Percentiles rank a stretch among this genome's conserved stretches.
Conservation (phyloP, 2,329 filamentous ascomycete genomes). For the Penicillium sp. region DNA sequence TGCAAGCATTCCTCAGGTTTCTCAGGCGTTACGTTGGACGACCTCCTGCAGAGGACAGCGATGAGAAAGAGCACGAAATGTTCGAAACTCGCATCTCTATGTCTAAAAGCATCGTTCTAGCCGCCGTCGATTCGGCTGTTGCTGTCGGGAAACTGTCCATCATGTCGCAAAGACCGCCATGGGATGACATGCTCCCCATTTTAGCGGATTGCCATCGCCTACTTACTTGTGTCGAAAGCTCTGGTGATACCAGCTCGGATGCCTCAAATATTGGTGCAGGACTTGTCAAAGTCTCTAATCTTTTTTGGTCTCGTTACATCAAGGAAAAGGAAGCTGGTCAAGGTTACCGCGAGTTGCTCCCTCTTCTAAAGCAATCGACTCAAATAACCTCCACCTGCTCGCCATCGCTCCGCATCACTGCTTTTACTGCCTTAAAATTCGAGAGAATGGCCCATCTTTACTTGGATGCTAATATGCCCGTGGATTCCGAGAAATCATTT, state of each 20-base stretch:
- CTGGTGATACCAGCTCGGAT: conserved; percentile 12
- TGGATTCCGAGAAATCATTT: conserved; percentile 39
- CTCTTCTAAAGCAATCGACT: conserved; percentile 43
- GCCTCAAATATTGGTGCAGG: conserved; percentile 23
- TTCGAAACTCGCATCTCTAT: conserved; percentile 33
- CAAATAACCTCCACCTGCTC: conserved; percentile 37
- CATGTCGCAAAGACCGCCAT: conserved; percentile 36
- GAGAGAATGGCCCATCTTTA: conserved; percentile 46
- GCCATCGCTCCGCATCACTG: conserved; percentile 34
- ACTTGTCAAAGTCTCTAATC: conserved; percentile 45
- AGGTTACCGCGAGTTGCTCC: conserved; percentile 35
- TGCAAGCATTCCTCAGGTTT: conserved; percentile 42
- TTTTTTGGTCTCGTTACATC: conserved; percentile 49
- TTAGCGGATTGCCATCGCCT: conserved; percentile 39
- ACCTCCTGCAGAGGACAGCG: conserved; percentile 26
- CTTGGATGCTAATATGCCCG: conserved; percentile 36
- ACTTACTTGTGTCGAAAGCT: conserved; percentile 29
- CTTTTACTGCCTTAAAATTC: conserved; percentile 45
- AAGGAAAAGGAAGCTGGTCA: conserved; percentile 41
- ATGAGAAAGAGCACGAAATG: conserved; percentile 29
- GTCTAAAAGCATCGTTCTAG: conserved; percentile 38
- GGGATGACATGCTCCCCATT: conserved; percentile 39
- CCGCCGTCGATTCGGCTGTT: conserved; percentile 42
- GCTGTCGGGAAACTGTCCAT: conserved; percentile 42
- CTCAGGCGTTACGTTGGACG: conserved; percentile 43